Conservation (phyloP, 352 stramenopile species). For the Peronosclerospora sorghi region DNA sequence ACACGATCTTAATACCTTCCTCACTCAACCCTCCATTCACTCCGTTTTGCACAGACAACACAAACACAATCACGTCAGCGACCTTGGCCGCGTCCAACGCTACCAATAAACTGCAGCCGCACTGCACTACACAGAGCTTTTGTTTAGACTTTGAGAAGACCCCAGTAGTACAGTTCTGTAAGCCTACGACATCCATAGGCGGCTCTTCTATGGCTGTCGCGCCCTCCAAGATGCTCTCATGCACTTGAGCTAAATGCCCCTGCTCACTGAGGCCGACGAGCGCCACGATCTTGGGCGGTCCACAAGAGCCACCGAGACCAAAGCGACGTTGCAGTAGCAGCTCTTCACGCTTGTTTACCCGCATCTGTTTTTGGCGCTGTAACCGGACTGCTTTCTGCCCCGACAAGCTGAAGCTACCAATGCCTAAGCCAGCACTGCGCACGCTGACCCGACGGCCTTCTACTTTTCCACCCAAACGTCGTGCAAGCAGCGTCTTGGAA, state of each 20-base stretch:
- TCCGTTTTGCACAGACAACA: conserved; percentile 65
- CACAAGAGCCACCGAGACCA: conserved; percentile 49
- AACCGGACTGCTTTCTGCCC: conserved; percentile 65
- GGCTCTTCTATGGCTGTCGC: conserved; percentile 51
- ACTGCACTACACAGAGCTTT: conserved; percentile 79
- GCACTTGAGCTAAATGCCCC: conserved; percentile 51
- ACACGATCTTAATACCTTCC: conserved; percentile 83
- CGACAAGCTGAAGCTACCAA: conserved; percentile 36
- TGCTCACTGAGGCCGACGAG: conserved; percentile 68
- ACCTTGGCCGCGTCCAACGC: conserved; percentile 81
- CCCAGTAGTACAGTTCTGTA: conserved; percentile 58
- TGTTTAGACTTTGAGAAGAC: conserved; percentile 82
- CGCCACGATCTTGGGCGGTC: conserved; percentile 77
- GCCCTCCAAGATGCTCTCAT: conserved; percentile 54
- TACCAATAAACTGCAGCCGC: conserved; percentile 70
- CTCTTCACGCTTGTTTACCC: conserved; percentile 80
- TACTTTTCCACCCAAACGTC: conserved; percentile 64
- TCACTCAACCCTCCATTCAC: conserved; percentile 80
- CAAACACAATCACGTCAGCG: conserved; percentile 72
- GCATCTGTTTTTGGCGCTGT: conserved; percentile 77
- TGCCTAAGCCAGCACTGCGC: conserved; percentile 27
- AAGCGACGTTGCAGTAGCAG: conserved; percentile 77
- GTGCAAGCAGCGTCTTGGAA: conserved; percentile 66
- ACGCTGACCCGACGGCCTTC: conserved; percentile 36
- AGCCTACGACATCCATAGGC: conserved; percentile 21